Evolutionary conservation across 164 flowering plant genomes (phyloP).

Genomic region (Umbellularia californica): DNA sequence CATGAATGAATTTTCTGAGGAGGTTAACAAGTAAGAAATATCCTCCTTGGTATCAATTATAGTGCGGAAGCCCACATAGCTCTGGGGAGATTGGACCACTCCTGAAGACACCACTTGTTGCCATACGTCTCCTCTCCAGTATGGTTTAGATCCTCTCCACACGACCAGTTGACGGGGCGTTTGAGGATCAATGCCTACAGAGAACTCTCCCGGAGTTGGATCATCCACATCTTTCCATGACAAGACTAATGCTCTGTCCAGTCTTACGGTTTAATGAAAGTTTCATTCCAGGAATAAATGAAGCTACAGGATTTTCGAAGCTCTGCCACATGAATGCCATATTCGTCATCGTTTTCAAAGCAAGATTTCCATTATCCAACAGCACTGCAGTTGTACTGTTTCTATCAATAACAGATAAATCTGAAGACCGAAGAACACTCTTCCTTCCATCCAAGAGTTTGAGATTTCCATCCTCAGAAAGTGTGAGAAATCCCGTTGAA

Average conservation of each 20-base stretch:
- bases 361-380: slow-evolving; percentile 5
- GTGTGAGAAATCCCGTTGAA: not conserved
- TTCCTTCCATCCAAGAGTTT: not conserved
- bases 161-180: not conserved
- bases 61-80: not conserved
- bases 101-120: not conserved
- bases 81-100: not conserved
- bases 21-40: not conserved
- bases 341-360: not conserved
- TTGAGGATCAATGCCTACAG: not conserved
- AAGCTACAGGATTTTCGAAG: not conserved
- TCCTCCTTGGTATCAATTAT: not conserved
- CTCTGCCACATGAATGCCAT: slow-evolving; percentile 3
- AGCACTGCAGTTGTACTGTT: not conserved
- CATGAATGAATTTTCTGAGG: not conserved
- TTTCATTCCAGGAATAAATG: slow-evolving; percentile 9
- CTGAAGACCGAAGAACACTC: slow-evolving; percentile 2
- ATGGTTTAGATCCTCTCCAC: not conserved
- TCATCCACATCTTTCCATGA: slow-evolving; percentile 34
- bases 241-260: slow-evolving; percentile 7
- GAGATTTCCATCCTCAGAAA: slow-evolving; percentile 4
- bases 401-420: not conserved
- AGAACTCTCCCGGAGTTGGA: slow-evolving; percentile 17
- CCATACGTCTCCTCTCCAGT: slow-evolving; percentile 1
- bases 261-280: slow-evolving; percentile 11